Conservation (phyloP, 345 rosid species). For the Eutrema japonicum region DNA sequence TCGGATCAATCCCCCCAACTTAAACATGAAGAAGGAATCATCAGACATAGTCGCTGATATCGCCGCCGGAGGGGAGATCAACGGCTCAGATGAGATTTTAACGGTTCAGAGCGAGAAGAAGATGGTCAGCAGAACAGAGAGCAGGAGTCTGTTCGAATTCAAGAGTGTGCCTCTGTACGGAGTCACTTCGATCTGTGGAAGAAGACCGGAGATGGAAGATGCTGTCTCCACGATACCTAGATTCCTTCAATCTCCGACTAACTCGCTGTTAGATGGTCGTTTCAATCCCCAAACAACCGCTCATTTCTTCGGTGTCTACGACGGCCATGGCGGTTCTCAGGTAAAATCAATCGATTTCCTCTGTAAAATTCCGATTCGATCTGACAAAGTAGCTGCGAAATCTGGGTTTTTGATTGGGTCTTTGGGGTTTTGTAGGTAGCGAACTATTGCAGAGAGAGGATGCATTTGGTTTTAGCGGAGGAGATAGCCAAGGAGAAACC, state of each 20-base stretch:
- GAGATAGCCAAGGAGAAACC: slow-evolving; percentile 53
- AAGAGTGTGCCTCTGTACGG: slow-evolving; percentile 64
- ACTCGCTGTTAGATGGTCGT: slow-evolving; percentile 38
- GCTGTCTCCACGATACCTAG: slow-evolving; percentile 58
- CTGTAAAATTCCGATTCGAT: not conserved
- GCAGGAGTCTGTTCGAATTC: slow-evolving; percentile 51
- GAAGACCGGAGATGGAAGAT: slow-evolving; percentile 89
- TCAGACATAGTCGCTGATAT: slow-evolving; percentile 47
- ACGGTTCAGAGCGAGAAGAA: slow-evolving; percentile 35
- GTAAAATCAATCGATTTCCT: slow-evolving; percentile 42
- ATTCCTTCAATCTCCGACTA: slow-evolving; percentile 51
- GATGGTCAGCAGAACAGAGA: slow-evolving; percentile 48
- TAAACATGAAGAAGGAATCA: slow-evolving; percentile 61
- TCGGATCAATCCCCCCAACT: slow-evolving; percentile 41
- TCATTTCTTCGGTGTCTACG: slow-evolving; percentile 81
- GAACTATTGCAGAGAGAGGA: slow-evolving; percentile 60
- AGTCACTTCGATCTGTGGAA: slow-evolving; percentile 63
- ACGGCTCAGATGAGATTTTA: slow-evolving; percentile 36
- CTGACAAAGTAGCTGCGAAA: not conserved
- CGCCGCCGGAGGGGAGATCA: slow-evolving; percentile 34
- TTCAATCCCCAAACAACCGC: slow-evolving; percentile 42
- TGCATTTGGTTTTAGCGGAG: slow-evolving; percentile 70
- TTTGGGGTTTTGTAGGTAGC: slow-evolving; percentile 57
- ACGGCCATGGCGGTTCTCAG: slow-evolving; percentile 86
- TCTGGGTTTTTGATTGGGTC: not conserved